Base-by-base conservation (phyloP, 345 rosid species). In the Rhizophora apiculata region DNA sequence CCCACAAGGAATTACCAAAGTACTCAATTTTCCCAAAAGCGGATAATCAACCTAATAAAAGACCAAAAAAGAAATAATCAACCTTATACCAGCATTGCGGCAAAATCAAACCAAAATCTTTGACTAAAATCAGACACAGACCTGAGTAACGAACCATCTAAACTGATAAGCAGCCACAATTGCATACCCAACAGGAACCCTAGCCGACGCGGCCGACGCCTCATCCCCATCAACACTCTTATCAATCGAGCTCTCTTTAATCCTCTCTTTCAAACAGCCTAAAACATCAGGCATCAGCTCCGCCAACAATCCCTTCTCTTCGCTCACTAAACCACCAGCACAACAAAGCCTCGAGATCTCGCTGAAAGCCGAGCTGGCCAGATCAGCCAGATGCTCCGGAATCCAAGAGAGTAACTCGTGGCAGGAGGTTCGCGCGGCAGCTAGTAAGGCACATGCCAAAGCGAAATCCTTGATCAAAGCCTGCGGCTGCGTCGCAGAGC, bases 111-210 rank as follows among this genome's bases (percentile, higher is more conserved):
- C 11, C 19, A 46, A 32, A 59, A 27, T 1, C 6, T 36, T 7
- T 5, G 4, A 69, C 11, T 58, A 54, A 8, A 22, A 62, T 56
- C 22, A 31, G 60, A 31, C 61, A 51, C 78, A 32, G 62, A 89
- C 97, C 97, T 88, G 89, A 74, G 88, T 79, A 54, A 88, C 87
- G 63, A 95, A 86, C 98, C 98, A 91, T 68, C 89, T 78, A 68
- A 92, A 85, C 83, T 92, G 96, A 74, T 80, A 82, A 52, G 93
- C 89, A 3, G 93, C 92, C 18, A 89, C 46, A 60, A 91, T 79
- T 0, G 96, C 88, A 70, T 68, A 78, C 13, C 87, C 93, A 63
- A 87, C 91, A 4, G 99, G 96, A 77, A 65, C 83, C 77, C 86
- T 79, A 53, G 89, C 88, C 19, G 92, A 84, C 0, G 91, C 82